Percentiles rank a stretch among this genome's conserved stretches.
Evolutionary conservation across 768 basidiomycete species (phyloP).

Genomic region (Suillus variegatus): DNA sequence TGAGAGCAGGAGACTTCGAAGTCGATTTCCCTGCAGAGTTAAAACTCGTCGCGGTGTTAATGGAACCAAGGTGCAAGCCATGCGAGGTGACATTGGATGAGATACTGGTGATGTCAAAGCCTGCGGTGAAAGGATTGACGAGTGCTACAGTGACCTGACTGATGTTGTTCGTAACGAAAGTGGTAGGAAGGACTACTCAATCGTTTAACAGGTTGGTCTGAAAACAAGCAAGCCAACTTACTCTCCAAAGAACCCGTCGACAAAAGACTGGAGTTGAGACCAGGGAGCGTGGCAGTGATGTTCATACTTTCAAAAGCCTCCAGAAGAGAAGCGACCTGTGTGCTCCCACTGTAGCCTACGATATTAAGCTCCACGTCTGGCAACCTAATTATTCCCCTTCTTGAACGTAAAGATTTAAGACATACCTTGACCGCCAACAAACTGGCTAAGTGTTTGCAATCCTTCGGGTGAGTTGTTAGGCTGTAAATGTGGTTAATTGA

Average conservation of each 20-base stretch:
- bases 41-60: conserved; percentile 55
- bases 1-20: conserved; percentile 56
- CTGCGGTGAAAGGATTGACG: conserved; percentile 66
- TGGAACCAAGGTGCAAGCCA: conserved; percentile 63
- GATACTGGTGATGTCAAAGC: conserved; percentile 58
- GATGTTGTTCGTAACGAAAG: conserved; percentile 62
- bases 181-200: conserved; percentile 58
- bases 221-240: conserved; percentile 21
- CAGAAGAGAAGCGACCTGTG: conserved; percentile 54
- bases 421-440: conserved; percentile 60
- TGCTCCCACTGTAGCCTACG: conserved; percentile 60
- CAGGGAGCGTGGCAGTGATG: conserved; percentile 59
- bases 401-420: background rate
- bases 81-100: conserved; percentile 60
- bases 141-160: conserved; percentile 64
- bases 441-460: conserved; percentile 63
- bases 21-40: conserved; percentile 51
- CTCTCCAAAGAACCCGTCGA: conserved; percentile 56
- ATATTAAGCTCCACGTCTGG: conserved; percentile 60
- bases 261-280: conserved; percentile 57
- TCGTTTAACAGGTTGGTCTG: background rate
- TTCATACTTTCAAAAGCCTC: conserved; percentile 63
- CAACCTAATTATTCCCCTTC: background rate
- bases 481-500: conserved; percentile 30
- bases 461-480: conserved; percentile 64